A percentile compares a stretch with the other conserved stretches of the same genome.
These are phyloP conservation scores for Beauveria rudraprayagi DNA, from an alignment of 2,329 filamentous ascomycete genomes.

Conservation along the genomic window DNA sequence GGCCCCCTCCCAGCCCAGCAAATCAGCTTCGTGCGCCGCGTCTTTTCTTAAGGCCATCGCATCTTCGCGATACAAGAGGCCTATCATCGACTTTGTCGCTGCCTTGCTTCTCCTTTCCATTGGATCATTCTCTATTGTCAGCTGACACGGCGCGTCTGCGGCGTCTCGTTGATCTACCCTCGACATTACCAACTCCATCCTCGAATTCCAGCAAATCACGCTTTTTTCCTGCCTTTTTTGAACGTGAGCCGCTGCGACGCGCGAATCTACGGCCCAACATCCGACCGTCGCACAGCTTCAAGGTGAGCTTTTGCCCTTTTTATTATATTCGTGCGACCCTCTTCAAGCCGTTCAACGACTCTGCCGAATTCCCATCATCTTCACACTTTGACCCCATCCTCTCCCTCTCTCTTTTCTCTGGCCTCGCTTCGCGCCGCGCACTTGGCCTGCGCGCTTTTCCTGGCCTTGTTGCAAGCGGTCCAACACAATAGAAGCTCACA, in stretches of 20 bases:
- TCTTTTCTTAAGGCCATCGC: constrained; percentile 18
- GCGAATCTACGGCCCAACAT: constrained; percentile 5
- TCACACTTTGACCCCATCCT: not conserved
- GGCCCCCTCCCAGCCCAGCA: constrained; percentile 11
- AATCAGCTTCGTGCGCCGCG: constrained; percentile 12
- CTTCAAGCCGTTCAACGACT: not conserved
- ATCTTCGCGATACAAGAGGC: constrained; percentile 35
- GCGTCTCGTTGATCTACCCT: constrained; percentile 23
- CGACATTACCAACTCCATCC: not conserved
- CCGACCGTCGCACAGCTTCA: constrained; percentile 9
- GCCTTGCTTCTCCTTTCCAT: constrained; percentile 32
- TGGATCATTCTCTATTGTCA: constrained; percentile 38
- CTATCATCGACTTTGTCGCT: constrained; percentile 42
- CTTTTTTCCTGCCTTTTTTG: not conserved
- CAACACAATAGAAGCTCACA: constrained; percentile 6
- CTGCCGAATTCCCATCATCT: not conserved
- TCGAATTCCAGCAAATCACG: constrained; percentile 10
- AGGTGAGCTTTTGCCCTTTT: not conserved
- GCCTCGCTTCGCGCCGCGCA: constrained; percentile 7
- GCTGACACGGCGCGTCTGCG: constrained; percentile 39
- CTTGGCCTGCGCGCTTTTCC: constrained; percentile 11
- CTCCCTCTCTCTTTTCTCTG: not conserved
- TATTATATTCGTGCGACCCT: not conserved
- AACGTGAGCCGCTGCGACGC: constrained; percentile 4
- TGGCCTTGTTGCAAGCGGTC: not conserved